phyloP scores from a whole-genome alignment of 2,329 filamentous ascomycete species.

The Penicillium sumatraense region DNA sequence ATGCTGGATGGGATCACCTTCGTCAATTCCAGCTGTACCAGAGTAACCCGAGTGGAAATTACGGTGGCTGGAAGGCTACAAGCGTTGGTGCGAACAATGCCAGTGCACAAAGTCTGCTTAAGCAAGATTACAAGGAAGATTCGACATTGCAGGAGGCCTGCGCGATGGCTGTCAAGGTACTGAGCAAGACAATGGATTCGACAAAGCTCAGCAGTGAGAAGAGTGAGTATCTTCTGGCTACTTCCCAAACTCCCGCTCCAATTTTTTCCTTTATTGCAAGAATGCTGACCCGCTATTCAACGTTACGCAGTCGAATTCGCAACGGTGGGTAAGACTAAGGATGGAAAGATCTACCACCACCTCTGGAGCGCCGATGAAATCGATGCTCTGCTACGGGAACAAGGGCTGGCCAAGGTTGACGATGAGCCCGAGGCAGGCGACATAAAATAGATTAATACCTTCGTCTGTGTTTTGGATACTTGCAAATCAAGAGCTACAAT shows the following conservation, averaged over 20 bases:
- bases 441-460: conserved; percentile 41
- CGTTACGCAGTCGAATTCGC: conserved; percentile 82
- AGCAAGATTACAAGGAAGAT: conserved; percentile 99
- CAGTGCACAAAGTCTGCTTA: conserved; percentile 92
- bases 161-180: conserved; percentile 94
- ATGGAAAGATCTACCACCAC: conserved; percentile 97
- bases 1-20: conserved; percentile 95
- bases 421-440: conserved; percentile 68
- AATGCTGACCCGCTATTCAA: conserved; percentile 20
- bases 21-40: conserved; percentile 98
- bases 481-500: conserved; percentile 35
- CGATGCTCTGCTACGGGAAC: conserved; percentile 88
- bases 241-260: background rate
- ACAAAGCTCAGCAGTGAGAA: conserved; percentile 99
- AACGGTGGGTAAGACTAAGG: conserved; percentile 92
- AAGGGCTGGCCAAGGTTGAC: conserved; percentile 83
- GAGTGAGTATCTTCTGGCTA: conserved; percentile 64
- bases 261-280: background rate
- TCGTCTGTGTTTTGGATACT: conserved; percentile 28
- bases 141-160: conserved; percentile 96
- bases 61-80: conserved; percentile 98
- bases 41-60: conserved; percentile 98
- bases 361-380: conserved; percentile 98
- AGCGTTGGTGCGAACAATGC: conserved; percentile 98
- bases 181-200: conserved; percentile 99